Conservation (phyloP, 2,329 filamentous ascomycete species). For the Chaetomiaceae sp. region DNA sequence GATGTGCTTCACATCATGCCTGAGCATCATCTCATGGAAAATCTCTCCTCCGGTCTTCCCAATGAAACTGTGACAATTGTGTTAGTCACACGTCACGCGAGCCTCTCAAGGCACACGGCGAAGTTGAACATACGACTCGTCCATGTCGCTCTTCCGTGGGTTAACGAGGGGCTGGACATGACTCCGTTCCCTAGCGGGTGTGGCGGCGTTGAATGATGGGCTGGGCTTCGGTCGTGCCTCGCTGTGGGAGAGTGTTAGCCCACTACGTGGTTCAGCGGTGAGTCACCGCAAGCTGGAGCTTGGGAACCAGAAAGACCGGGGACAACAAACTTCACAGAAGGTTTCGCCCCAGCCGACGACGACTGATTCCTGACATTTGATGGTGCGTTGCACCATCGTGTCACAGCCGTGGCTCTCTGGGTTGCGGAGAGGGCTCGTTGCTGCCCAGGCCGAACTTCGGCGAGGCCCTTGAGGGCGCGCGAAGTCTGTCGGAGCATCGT, state of each 20-base stretch:
- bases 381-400: conserved; percentile 36
- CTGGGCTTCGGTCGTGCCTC: conserved; percentile 55
- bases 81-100: conserved; percentile 10
- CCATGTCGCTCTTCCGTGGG: conserved; percentile 57
- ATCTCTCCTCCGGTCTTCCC: conserved; percentile 94
- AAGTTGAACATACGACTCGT: conserved; percentile 63
- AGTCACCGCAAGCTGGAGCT: conserved; percentile 20
- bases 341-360: conserved; percentile 42
- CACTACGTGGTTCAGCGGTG: conserved; percentile 12
- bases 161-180: conserved; percentile 67
- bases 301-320: background rate
- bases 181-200: conserved; percentile 40
- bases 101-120: background rate
- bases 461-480: conserved; percentile 41
- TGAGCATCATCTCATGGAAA: conserved; percentile 98
- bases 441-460: conserved; percentile 32
- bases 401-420: conserved; percentile 31
- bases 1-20: conserved; percentile 85
- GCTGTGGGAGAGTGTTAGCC: conserved; percentile 33
- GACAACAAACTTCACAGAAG: conserved; percentile 49
- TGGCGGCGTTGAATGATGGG: conserved; percentile 50
- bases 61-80: conserved; percentile 60
- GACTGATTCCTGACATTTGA: conserved; percentile 42
- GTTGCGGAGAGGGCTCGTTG: conserved; percentile 37
- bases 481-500: conserved; percentile 46